Conservation (phyloP, 2,329 filamentous ascomycete genomes). For the Fusarium newnesense region DNA sequence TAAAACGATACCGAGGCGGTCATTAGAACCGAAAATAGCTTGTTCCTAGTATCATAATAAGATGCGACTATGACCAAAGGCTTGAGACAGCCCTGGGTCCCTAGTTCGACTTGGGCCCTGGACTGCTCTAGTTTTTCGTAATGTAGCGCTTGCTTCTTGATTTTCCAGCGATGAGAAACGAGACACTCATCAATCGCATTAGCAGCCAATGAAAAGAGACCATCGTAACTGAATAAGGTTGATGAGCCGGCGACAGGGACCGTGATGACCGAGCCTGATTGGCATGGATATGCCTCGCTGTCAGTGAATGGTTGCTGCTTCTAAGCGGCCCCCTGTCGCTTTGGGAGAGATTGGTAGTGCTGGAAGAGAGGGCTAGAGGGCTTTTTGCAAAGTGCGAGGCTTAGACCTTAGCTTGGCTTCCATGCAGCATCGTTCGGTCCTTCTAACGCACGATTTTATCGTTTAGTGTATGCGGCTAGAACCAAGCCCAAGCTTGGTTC, state of each 20-base stretch:
- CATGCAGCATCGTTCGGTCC: conserved; percentile 45
- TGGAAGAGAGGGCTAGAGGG: conserved; percentile 38
- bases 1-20: conserved; percentile 5
- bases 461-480: conserved; percentile 38
- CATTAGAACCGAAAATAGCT: conserved; percentile 5
- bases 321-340: conserved; percentile 22
- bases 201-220: conserved; percentile 18
- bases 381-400: conserved; percentile 44
- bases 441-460: conserved; percentile 45
- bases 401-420: conserved; percentile 43
- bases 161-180: conserved; percentile 28
- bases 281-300: conserved; percentile 33
- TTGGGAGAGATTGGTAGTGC: conserved; percentile 25
- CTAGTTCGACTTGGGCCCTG: neutral
- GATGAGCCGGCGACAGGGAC: conserved; percentile 27
- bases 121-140: conserved; percentile 10
- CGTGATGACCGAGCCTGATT: conserved; percentile 23
- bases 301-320: conserved; percentile 20
- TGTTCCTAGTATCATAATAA: conserved; percentile 7
- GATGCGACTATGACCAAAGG: conserved; percentile 5
- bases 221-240: conserved; percentile 31
- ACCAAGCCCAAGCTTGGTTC: conserved; percentile 31
- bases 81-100: conserved; percentile 4
- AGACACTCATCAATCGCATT: conserved; percentile 12
- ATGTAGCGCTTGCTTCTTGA: conserved; percentile 27